phyloP scores from a whole-genome alignment of 2,329 filamentous ascomycete genomes.

The Penicillium sp. region DNA sequence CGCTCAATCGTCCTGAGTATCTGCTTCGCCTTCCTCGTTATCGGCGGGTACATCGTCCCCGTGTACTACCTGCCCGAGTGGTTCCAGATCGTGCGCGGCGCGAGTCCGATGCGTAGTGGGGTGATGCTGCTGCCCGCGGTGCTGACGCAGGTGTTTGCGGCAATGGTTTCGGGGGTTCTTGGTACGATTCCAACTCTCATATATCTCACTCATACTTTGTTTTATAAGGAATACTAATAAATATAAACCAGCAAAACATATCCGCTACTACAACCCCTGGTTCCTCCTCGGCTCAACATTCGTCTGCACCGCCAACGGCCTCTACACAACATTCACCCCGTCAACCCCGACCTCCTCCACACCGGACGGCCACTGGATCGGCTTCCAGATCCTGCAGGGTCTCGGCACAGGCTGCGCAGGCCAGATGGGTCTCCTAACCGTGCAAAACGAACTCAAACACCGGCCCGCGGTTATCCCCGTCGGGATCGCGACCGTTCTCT shows the following conservation, averaged over 20 bases:
- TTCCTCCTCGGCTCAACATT: conserved; percentile 16
- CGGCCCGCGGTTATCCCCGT: conserved; percentile 13
- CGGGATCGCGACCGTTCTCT: conserved; percentile 17
- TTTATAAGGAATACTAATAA: neutral
- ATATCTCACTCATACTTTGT: conserved; percentile 2
- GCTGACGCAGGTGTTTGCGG: conserved; percentile 11
- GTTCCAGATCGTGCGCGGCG: conserved; percentile 20
- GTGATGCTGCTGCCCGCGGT: conserved; percentile 18
- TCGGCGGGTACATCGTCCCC: conserved; percentile 10
- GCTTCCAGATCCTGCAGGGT: conserved; percentile 16
- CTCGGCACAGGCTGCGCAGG: conserved; percentile 13
- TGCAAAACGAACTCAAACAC: conserved; percentile 14
- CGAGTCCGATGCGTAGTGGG: conserved; percentile 17
- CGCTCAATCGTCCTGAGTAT: neutral
- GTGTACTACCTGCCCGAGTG: conserved; percentile 22
- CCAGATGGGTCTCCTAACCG: conserved; percentile 13
- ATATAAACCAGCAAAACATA: neutral
- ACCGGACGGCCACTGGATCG: conserved; percentile 4
- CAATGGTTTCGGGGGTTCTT: conserved; percentile 1
- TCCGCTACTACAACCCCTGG: conserved; percentile 14
- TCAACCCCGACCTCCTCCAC: neutral
- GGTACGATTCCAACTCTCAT: neutral
- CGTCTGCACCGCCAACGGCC: conserved; percentile 10
- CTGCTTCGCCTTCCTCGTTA: neutral
- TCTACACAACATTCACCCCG: conserved; percentile 15